phyloP scores from a whole-genome alignment of 768 basidiomycete genomes.

The Podaxis rugospora region DNA sequence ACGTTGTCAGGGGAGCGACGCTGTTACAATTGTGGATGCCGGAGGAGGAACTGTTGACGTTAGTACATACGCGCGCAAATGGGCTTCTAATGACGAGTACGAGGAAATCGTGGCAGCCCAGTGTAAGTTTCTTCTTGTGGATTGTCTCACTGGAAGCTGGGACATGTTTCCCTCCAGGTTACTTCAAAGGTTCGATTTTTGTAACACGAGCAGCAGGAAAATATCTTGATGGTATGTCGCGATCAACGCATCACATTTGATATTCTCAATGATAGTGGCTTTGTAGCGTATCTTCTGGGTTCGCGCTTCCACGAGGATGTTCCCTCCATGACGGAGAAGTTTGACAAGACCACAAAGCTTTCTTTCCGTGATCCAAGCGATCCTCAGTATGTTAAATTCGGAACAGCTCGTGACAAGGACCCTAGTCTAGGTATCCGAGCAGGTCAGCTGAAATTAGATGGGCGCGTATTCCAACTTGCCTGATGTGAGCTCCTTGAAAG shows the following conservation, averaged over 20 bases:
- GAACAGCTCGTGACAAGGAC: constrained; percentile 17
- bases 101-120: constrained; percentile 41
- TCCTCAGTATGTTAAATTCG: constrained; percentile 19
- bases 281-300: constrained; percentile 10
- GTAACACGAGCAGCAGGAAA: constrained; percentile 34
- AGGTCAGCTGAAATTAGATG: constrained; percentile 18
- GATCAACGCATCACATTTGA: too few relatives aligned
- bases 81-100: constrained; percentile 14
- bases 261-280: not conserved
- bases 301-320: constrained; percentile 16
- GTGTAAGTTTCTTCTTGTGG: constrained; percentile 20
- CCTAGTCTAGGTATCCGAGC: constrained; percentile 15
- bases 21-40: constrained; percentile 51
- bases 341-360: constrained; percentile 20
- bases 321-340: constrained; percentile 15
- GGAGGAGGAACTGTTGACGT: constrained; percentile 61
- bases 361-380: constrained; percentile 16
- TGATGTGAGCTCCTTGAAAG: not conserved
- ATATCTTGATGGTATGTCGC: constrained; percentile 30
- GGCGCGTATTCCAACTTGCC: constrained; percentile 8
- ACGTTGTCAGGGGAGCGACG: constrained; percentile 32
- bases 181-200: constrained; percentile 40
- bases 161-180: constrained; percentile 23
- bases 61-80: constrained; percentile 41
- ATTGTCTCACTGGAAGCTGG: not conserved